phyloP scores from a whole-genome alignment of 371 early-diverging fungal species.

The Basidiobolus meristosporus region DNA sequence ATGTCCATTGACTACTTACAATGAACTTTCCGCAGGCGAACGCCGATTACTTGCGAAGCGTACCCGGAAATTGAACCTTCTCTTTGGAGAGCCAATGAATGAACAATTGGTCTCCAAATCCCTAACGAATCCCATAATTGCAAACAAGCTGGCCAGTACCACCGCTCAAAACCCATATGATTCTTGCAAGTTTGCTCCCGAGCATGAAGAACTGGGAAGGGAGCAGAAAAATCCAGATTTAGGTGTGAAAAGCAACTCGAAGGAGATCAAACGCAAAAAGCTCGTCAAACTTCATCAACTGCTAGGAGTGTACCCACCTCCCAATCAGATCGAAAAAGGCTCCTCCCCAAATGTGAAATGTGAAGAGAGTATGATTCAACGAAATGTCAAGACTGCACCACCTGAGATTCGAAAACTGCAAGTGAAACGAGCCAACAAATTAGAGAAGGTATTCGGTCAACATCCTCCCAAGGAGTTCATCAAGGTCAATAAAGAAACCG shows the following conservation, averaged over 20 bases:
- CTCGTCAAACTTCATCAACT: conserved; percentile 5
- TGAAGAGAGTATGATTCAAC: neutral
- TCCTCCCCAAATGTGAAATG: neutral
- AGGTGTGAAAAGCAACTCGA: conserved; percentile 1
- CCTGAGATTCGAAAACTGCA: conserved; percentile 3
- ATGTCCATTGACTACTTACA: neutral
- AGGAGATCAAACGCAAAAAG: conserved; percentile 4
- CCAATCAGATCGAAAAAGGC: neutral
- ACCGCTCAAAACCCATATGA: too few relatives aligned
- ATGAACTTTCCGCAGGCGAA: conserved; percentile 3
- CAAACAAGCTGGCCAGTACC: neutral
- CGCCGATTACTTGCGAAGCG: conserved; percentile 3
- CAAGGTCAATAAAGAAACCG: too few relatives aligned
- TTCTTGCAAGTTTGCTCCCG: too few relatives aligned
- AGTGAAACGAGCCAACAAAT: conserved; percentile 4
- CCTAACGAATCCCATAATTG: conserved; percentile 1
- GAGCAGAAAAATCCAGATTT: neutral
- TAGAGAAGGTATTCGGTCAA: conserved; percentile 6
- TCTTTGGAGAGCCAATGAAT: conserved; percentile 6
- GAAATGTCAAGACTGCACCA: conserved; percentile 1
- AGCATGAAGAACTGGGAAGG: neutral
- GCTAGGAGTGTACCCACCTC: conserved; percentile 1
- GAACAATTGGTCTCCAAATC: conserved; percentile 4
- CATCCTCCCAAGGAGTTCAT: conserved; percentile 1
- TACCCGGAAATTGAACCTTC: conserved; percentile 3